Evolutionary conservation across 2,329 filamentous ascomycete genomes (phyloP), one percentile per base, ranked within the genome.

Genomic region (Biscogniauxia sp.): DNA sequence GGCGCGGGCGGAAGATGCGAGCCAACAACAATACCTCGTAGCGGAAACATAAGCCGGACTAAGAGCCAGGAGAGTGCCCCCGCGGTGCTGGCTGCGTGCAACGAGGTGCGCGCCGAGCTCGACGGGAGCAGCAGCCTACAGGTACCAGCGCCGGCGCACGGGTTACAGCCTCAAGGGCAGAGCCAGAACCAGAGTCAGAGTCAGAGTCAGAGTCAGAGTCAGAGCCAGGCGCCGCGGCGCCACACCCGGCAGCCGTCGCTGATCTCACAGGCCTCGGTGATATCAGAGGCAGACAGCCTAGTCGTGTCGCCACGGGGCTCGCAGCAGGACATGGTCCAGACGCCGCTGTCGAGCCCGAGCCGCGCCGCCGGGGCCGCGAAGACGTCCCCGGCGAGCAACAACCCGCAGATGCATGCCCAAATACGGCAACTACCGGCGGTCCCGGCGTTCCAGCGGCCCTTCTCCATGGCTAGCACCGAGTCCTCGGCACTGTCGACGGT

Each of bases 401-500:
- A n/a, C 37, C 37, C 13, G 37, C 37, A 51, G n/a, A 51, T 20
- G 51, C 7, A 23, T 23, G 13, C 20, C 23, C 19, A 45, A 6
- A 45, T 45, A 17, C 37, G 37, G 17, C 37, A 45, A n/a, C 7
- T 55, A 20, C 9, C 20, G 13, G n/a, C 20, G 37, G 26, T 25
- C 5, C 17, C 26, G 28, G 53, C 5, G 13, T 19, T 37, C 28
- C 60, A 51, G 8, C 65, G 64, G 2, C 64, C 69, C 17, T 70
- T 66, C 50, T 72, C 72, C 0, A 58, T 61, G 25, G 65, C 77
- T 3, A 84, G 80, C 62, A 76, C 81, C 8, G 73, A 77, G 15
- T 84, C 82, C 0, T 85, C 82, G 49, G 79, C 82, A 2, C 73
- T 86, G 5, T 86, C 84, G 3, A 86, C 84, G 0, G 70, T 86